Percentiles rank a stretch among this genome's conserved stretches.
phyloP scores from a whole-genome alignment of 2,329 filamentous ascomycete species.

The Ascosphaera apis region DNA sequence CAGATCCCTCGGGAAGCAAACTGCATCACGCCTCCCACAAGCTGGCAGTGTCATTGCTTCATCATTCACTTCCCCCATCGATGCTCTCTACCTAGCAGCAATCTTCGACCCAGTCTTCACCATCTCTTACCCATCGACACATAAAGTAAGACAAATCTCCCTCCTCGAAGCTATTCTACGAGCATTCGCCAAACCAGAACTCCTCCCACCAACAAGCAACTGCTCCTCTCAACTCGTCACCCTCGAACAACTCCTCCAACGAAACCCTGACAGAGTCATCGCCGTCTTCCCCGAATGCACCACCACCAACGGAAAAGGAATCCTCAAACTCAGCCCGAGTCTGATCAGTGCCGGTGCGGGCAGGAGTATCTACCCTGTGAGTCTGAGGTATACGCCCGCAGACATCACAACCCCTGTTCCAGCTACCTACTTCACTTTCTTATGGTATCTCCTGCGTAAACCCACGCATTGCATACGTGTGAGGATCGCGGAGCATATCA shows the following conservation, averaged over 20 bases:
- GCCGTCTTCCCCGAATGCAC: slow-evolving; percentile 85
- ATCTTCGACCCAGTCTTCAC: slow-evolving; percentile 96
- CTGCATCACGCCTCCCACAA: slow-evolving; percentile 50
- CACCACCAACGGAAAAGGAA: slow-evolving; percentile 79
- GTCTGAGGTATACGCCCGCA: slow-evolving; percentile 64
- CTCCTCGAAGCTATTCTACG: slow-evolving; percentile 52
- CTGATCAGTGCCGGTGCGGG: slow-evolving; percentile 43
- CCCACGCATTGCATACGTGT: slow-evolving; percentile 81
- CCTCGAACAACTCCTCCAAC: slow-evolving; percentile 36
- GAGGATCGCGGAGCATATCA: slow-evolving; percentile 56
- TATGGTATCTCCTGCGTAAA: slow-evolving; percentile 68
- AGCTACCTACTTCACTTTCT: slow-evolving; percentile 43
- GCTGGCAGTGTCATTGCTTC: slow-evolving; percentile 65
- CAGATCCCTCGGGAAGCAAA: slow-evolving; percentile 48
- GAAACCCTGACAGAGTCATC: slow-evolving; percentile 52
- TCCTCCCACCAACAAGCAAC: slow-evolving; percentile 22
- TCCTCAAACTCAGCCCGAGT: slow-evolving; percentile 60
- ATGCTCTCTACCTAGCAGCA: slow-evolving; percentile 79
- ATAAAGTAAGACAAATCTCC: slow-evolving; percentile 52
- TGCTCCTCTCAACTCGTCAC: slow-evolving; percentile 36
- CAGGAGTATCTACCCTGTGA: slow-evolving; percentile 72
- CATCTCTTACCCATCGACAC: slow-evolving; percentile 51
- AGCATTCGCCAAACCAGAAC: slow-evolving; percentile 40
- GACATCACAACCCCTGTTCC: slow-evolving; percentile 85
- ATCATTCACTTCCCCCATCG: slow-evolving; percentile 79